Evolutionary conservation across 495 filamentous ascomycete genomes (phyloP).

Genomic region (Penicillium canescens): DNA sequence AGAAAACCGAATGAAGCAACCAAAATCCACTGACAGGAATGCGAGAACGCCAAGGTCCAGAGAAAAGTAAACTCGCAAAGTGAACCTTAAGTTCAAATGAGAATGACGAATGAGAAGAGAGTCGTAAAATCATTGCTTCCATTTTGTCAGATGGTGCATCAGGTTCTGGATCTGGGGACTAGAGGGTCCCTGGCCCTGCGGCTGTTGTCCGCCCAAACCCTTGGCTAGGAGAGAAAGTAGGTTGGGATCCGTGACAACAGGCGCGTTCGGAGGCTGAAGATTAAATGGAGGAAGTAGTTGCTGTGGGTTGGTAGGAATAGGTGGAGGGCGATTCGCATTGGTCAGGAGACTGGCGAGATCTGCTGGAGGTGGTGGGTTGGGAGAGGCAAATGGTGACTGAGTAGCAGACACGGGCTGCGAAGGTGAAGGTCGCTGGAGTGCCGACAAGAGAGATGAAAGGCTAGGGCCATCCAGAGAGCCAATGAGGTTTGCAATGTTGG

Average conservation of each 20-base stretch:
- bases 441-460: conserved; percentile 71
- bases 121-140: conserved; percentile 54
- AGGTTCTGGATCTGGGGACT: conserved; percentile 58
- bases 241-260: conserved; percentile 41
- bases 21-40: conserved; percentile 2
- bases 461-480: conserved; percentile 68
- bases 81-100: conserved; percentile 4
- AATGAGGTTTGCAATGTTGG: conserved; percentile 46
- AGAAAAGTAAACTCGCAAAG: conserved; percentile 7
- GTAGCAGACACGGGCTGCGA: conserved; percentile 38
- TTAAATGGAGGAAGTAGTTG: conserved; percentile 37
- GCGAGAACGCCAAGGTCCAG: conserved; percentile 21
- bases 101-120: conserved; percentile 20
- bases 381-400: conserved; percentile 38
- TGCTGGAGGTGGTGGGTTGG: conserved; percentile 38
- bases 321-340: conserved; percentile 44
- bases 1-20: conserved; percentile 8
- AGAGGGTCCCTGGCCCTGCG: conserved; percentile 39
- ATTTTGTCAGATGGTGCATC: conserved; percentile 61
- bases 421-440: conserved; percentile 50
- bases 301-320: conserved; percentile 34
- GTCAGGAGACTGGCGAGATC: conserved; percentile 63
- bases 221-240: conserved; percentile 49
- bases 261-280: conserved; percentile 31
- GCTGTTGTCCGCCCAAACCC: conserved; percentile 38